Conservation (phyloP, 257 asterid species). For the Paulownia fortunei region DNA sequence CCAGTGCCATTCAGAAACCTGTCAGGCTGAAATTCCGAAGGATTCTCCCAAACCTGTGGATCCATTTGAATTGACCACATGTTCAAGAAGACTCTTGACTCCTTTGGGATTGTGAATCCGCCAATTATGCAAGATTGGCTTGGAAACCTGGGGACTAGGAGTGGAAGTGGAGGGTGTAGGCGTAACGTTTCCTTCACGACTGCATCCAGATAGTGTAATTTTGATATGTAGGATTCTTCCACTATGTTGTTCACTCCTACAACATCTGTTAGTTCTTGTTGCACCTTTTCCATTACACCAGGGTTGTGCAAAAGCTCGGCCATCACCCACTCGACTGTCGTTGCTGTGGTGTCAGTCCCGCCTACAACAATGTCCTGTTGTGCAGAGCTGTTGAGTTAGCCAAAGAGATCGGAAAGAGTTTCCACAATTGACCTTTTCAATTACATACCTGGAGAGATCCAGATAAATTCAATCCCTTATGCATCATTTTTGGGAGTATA, state of each 20-base stretch:
- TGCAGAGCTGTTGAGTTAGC: no score
- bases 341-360: no score
- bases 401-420: no score
- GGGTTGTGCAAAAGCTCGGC: conserved; percentile 35
- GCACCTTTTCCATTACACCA: conserved; percentile 34
- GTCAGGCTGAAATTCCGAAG: conserved; percentile 39
- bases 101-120: conserved; percentile 42
- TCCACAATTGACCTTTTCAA: no score
- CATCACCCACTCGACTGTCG: conserved; percentile 38
- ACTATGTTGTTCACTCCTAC: conserved; percentile 38
- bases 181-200: conserved; percentile 45
- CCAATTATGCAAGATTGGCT: conserved; percentile 31
- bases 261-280: conserved; percentile 35
- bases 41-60: conserved; percentile 45
- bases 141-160: conserved; percentile 40
- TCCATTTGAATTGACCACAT: conserved; percentile 43
- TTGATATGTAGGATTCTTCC: conserved; percentile 41
- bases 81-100: conserved; percentile 35
- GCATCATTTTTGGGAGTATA: no score
- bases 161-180: conserved; percentile 42
- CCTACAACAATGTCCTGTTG: no score
- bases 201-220: conserved; percentile 39
- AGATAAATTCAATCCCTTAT: no score
- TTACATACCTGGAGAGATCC: no score
- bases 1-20: conserved; percentile 37